A percentile compares a stretch with the other conserved stretches of the same genome.
Evolutionary conservation across 306 rosid species (phyloP).

Genomic region (Lathyrus oleraceus): DNA sequence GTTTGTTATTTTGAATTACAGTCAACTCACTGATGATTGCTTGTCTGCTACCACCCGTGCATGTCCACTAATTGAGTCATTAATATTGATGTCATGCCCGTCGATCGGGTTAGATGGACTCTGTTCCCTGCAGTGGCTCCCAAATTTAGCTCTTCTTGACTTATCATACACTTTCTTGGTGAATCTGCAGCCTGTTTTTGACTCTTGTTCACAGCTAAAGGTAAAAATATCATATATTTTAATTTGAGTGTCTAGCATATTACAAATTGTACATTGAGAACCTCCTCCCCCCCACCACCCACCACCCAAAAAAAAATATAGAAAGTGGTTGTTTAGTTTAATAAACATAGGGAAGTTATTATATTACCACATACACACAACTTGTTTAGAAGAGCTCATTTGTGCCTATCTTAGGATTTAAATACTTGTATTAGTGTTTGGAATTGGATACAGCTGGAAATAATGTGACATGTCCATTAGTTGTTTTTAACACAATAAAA

Average conservation of each 20-base stretch:
- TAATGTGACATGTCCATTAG: background rate
- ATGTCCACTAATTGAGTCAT: constrained; percentile 78
- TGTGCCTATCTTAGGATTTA: background rate
- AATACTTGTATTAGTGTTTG: background rate
- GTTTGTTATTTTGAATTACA: constrained; percentile 46
- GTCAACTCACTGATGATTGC: constrained; percentile 86
- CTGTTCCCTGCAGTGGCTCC: constrained; percentile 67
- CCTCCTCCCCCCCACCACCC: too few species aligned
- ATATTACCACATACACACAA: background rate
- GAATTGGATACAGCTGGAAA: background rate
- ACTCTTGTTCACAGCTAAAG: constrained; percentile 83
- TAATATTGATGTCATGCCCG: constrained; percentile 93
- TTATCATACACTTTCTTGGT: constrained; percentile 90
- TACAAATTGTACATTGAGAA: background rate
- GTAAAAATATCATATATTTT: constrained; percentile 41
- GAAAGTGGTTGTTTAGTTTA: background rate
- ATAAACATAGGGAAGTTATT: background rate
- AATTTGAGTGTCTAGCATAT: background rate
- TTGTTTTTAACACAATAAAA: background rate
- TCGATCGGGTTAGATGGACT: constrained; percentile 87
- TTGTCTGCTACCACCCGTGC: constrained; percentile 90
- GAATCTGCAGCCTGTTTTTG: constrained; percentile 83
- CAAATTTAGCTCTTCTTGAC: constrained; percentile 71
- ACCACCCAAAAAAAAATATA: constrained; percentile 16
- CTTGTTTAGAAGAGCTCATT: background rate